phyloP scores from a whole-genome alignment of 768 basidiomycete genomes.

The Coprinopsis marcescibilis region DNA sequence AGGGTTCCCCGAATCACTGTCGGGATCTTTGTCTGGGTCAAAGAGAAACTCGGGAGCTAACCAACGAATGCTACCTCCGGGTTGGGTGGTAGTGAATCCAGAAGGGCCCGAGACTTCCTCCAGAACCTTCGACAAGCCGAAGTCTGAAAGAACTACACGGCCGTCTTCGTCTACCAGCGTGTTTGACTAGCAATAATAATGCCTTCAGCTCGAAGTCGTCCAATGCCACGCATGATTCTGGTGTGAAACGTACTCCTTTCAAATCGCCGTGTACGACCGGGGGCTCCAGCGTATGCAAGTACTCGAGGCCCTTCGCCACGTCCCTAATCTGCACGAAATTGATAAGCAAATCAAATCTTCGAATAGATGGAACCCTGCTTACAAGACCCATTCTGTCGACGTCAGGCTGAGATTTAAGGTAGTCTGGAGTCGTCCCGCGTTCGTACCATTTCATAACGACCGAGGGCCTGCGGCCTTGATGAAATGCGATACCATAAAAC shows the following conservation, averaged over 20 bases:
- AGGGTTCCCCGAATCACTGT: no score
- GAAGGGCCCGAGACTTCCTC: constrained; percentile 21
- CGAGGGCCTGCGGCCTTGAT: constrained; percentile 25
- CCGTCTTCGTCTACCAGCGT: constrained; percentile 32
- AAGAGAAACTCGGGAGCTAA: constrained; percentile 25
- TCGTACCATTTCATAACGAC: constrained; percentile 39
- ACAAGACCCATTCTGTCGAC: constrained; percentile 17
- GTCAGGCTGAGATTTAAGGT: constrained; percentile 15
- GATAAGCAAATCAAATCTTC: background rate
- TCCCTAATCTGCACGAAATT: constrained; percentile 27
- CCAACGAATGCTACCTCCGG: constrained; percentile 23
- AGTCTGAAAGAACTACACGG: constrained; percentile 24
- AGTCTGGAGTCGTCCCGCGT: constrained; percentile 20
- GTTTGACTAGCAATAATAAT: constrained; percentile 21
- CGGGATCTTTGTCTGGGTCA: no score
- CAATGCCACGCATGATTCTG: background rate
- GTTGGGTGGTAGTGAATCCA: constrained; percentile 19
- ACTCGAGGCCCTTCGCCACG: constrained; percentile 30
- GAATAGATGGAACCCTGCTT: background rate
- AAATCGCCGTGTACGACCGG: constrained; percentile 40
- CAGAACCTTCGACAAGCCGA: constrained; percentile 27
- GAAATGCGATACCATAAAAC: constrained; percentile 33
- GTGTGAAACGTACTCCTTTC: constrained; percentile 29
- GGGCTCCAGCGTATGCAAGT: constrained; percentile 31
- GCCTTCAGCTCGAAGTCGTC: background rate